Base-by-base conservation (phyloP, 2,329 filamentous ascomycete genomes). In the Esteya vermicola region DNA sequence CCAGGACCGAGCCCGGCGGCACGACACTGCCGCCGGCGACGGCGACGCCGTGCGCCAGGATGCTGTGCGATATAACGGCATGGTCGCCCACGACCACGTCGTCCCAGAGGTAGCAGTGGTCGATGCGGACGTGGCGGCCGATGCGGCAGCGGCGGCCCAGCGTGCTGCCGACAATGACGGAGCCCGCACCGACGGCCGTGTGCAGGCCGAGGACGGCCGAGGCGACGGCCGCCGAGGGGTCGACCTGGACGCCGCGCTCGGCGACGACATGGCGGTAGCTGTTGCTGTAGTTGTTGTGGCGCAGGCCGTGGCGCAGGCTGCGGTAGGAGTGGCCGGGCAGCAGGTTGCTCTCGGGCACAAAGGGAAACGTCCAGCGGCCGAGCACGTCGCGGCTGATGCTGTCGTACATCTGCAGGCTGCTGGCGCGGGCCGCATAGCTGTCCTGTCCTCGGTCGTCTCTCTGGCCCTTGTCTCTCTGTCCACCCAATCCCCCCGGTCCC, bases 341-440 rank as follows among this genome's bases (percentile, higher is more conserved):
- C 19, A 95, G 62, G 52, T 96, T 95, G 54, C 78, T 88, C 54
- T 95, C 88, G 3, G 89, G 89, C 42, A 85, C 81, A 32, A 95
- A 70, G 1, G 91, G 89, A 51, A 86, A 91, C 9, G 85, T 79
- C 85, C 85, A 94, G 43, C 88, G 72, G 36, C 76, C 76, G 13
- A 93, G 68, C n/a, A 95, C 72, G 54, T 96, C 89, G 52, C 77
- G 81, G 57, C 78, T 88, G 40, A 98, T 76, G 23, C 86, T 75
- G 52, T 94, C 85, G 62, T 96, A 98, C 53, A 88, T 79, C 52
- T 84, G 82, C 20, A 96, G 68, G 53, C 86, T 93, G 54, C 75
- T 80, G 12, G 85, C 88, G 47, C 91, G 72, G 2, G 88, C 86
- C 2, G 85, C 84, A 54, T 96, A 98, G 43, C 85, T 41, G 22